phyloP scores from a whole-genome alignment of 2,329 filamentous ascomycete species.

The Epichloe baconii region DNA sequence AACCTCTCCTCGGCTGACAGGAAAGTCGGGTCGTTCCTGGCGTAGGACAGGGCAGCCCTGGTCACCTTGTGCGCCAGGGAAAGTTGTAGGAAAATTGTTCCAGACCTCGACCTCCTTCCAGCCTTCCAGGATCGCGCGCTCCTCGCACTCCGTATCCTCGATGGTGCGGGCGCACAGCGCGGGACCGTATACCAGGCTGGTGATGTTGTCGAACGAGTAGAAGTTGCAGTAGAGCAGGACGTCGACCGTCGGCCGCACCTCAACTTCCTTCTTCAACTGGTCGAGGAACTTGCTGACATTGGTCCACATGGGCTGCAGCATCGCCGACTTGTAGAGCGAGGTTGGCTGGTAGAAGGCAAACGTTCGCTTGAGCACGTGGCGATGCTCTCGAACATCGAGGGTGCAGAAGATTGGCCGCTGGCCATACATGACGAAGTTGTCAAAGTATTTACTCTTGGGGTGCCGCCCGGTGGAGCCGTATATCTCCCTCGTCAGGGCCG shows the following conservation, averaged over 20 bases:
- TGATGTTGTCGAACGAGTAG: conserved; percentile 6
- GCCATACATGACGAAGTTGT: conserved; percentile 3
- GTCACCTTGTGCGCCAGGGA: background rate
- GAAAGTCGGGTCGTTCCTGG: background rate
- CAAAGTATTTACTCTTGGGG: conserved; percentile 4
- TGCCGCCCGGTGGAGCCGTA: conserved; percentile 5
- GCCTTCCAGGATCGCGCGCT: conserved; percentile 1
- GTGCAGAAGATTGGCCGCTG: conserved; percentile 3
- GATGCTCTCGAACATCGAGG: conserved; percentile 2
- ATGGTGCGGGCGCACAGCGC: conserved; percentile 1
- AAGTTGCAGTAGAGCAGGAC: conserved; percentile 3
- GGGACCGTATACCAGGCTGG: conserved; percentile 1
- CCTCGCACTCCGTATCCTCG: conserved; percentile 1
- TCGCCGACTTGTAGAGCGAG: background rate
- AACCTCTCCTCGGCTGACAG: conserved; percentile 4
- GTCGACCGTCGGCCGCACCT: background rate
- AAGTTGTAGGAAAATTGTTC: conserved; percentile 3
- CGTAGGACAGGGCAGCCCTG: background rate
- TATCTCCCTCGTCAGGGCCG: conserved; percentile 1
- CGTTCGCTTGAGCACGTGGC: conserved; percentile 2
- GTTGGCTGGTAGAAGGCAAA: conserved; percentile 4
- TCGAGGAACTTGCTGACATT: background rate
- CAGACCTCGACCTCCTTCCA: conserved; percentile 4
- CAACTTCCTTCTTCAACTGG: background rate
- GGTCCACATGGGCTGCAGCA: background rate